Evolutionary conservation across 2,329 filamentous ascomycete genomes (phyloP).

Genomic region (Beauveria rudraprayagi): DNA sequence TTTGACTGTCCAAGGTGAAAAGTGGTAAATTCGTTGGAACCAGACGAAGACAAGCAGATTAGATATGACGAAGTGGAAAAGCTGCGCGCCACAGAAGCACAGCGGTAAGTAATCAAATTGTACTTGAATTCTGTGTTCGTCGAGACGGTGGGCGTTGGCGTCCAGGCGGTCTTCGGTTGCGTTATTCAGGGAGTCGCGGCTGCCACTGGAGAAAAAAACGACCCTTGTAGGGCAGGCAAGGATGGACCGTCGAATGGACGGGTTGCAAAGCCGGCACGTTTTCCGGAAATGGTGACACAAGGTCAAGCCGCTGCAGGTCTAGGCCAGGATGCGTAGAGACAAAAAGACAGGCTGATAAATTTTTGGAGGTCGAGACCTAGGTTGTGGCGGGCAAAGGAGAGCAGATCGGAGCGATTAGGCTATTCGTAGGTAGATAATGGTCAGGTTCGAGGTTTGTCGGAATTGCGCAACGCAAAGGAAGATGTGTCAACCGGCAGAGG

Average conservation of each 20-base stretch:
- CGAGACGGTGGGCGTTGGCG: neutral
- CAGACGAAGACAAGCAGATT: neutral
- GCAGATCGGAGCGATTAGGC: neutral
- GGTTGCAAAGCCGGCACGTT: constrained; percentile 3
- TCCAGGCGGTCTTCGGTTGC: neutral
- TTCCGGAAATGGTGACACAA: constrained; percentile 3
- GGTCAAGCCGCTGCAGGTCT: neutral
- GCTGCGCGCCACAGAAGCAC: neutral
- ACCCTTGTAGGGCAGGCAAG: neutral
- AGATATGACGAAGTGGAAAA: neutral
- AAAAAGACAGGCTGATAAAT: neutral
- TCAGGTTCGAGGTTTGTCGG: neutral
- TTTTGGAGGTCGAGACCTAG: neutral
- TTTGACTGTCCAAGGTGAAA: neutral
- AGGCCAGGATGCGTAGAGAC: neutral
- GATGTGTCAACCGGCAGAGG: neutral
- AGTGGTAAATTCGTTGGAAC: neutral
- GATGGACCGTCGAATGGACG: constrained; percentile 2
- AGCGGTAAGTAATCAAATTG: neutral
- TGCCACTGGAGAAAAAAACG: neutral
- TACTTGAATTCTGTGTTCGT: neutral
- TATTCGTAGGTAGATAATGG: neutral
- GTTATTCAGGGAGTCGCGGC: neutral
- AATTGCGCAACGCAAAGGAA: neutral
- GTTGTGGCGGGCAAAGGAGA: neutral